Percentiles rank a stretch among this genome's conserved stretches.
phyloP scores from a whole-genome alignment of 805 yeast genomes.

The Lipomyces spencermartinsiae region DNA sequence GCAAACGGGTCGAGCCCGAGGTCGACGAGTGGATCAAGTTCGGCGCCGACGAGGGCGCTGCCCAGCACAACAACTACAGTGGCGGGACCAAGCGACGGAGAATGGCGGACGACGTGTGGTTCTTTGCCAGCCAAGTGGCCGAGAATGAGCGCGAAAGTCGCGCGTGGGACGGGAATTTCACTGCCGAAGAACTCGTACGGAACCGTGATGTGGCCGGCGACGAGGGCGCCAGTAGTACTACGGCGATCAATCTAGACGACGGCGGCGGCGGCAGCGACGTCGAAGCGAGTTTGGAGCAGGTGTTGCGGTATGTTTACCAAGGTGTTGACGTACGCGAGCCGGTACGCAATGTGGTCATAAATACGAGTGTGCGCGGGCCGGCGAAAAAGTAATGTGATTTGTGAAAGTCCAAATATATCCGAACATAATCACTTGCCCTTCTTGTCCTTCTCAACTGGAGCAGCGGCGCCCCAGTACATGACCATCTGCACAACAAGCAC shows the following conservation, averaged over 20 bases:
- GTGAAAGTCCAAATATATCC: too few species aligned
- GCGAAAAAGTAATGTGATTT: neutral
- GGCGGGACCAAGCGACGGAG: neutral
- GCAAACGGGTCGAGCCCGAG: constrained; percentile 90
- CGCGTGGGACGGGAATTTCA: constrained; percentile 66
- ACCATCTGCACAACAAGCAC: constrained; percentile 49
- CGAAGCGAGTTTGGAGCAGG: constrained; percentile 31
- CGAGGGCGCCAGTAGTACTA: neutral
- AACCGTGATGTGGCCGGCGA: neutral
- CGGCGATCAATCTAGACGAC: constrained; percentile 4
- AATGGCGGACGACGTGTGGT: constrained; percentile 67
- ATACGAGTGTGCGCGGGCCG: constrained; percentile 10
- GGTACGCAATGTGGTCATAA: constrained; percentile 20
- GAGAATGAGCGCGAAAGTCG: constrained; percentile 61
- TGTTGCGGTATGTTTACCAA: constrained; percentile 32
- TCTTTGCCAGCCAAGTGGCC: constrained; percentile 67
- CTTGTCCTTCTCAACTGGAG: constrained; percentile 36
- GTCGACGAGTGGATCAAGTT: constrained; percentile 81
- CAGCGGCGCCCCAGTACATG: constrained; percentile 42
- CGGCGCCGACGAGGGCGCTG: constrained; percentile 49
- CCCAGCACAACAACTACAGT: neutral
- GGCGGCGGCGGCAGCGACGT: neutral
- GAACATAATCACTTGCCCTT: constrained; percentile 18
- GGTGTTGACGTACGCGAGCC: constrained; percentile 38
- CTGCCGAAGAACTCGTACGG: constrained; percentile 54